Evolutionary conservation across 768 basidiomycete species (phyloP).

Genomic region (Tulasnella calospora): DNA sequence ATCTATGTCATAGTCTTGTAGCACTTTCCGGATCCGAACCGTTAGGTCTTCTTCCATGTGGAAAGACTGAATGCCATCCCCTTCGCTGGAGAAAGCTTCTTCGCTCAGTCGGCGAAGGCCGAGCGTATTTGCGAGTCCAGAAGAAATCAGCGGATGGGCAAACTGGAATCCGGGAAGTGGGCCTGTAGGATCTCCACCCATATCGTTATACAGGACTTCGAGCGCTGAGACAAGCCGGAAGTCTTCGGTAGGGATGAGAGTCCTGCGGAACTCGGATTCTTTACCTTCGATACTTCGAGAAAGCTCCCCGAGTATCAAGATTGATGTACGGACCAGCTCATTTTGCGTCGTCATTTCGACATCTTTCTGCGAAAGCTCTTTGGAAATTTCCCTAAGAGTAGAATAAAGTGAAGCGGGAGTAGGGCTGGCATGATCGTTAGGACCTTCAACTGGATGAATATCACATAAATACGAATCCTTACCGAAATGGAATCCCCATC

Average conservation of each 20-base stretch:
- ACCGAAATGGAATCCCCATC: neutral
- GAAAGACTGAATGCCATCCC: conserved; percentile 35
- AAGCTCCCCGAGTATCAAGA: neutral
- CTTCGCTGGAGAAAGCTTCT: conserved; percentile 22
- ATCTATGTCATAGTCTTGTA: conserved; percentile 42
- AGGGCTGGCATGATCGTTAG: neutral
- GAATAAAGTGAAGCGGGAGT: neutral
- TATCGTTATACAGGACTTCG: neutral
- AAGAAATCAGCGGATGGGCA: conserved; percentile 7
- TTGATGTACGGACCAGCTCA: neutral
- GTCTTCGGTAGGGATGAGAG: neutral
- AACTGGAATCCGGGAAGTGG: neutral
- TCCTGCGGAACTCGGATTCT: neutral
- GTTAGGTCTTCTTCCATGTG: conserved; percentile 46
- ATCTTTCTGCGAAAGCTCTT: neutral
- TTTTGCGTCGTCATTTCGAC: neutral
- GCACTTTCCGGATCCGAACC: conserved; percentile 42
- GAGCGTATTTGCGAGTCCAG: conserved; percentile 24
- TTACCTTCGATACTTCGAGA: neutral
- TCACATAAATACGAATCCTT: neutral
- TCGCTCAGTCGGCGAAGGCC: conserved; percentile 30
- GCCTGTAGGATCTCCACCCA: neutral
- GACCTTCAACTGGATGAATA: neutral
- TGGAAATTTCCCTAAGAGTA: neutral
- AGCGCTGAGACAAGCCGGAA: neutral